Conservation (phyloP, 176 grass and related monocot genomes). For the Canna indica region DNA sequence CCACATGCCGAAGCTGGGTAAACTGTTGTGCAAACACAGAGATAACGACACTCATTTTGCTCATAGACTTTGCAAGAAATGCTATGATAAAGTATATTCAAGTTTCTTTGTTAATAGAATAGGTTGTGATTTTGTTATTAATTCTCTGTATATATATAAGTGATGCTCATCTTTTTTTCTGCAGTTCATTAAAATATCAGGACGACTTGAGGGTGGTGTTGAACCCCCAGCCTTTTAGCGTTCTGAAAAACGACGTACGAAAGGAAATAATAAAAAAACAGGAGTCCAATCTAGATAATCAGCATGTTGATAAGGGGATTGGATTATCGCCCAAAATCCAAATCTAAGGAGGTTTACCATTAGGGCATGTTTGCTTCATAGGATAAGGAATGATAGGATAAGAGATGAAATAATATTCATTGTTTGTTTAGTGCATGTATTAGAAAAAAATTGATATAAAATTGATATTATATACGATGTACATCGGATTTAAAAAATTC, state of each 20-base stretch:
- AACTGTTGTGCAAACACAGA: constrained; percentile 79
- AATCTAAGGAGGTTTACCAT: too few species aligned
- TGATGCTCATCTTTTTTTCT: neutral
- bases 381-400: too few species aligned
- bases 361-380: too few species aligned
- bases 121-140: too few species aligned
- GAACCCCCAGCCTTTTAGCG: constrained; percentile 80
- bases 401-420: too few species aligned
- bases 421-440: too few species aligned
- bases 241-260: constrained; percentile 60
- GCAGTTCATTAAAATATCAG: constrained; percentile 72
- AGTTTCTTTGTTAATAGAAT: neutral
- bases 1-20: constrained; percentile 39
- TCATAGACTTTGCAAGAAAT: constrained; percentile 89
- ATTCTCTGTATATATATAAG: neutral
- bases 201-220: constrained; percentile 68
- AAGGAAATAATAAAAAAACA: constrained; percentile 35
- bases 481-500: too few species aligned
- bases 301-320: constrained; percentile 21
- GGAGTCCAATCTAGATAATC: constrained; percentile 26
- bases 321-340: too few species aligned
- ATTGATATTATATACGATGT: too few species aligned
- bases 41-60: constrained; percentile 59
- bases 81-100: constrained; percentile 49
- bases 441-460: too few species aligned